Evolutionary conservation across 169 alveolate species (phyloP), one percentile per base, ranked within the genome.

Genomic region (Plasmodium falciparum): DNA sequence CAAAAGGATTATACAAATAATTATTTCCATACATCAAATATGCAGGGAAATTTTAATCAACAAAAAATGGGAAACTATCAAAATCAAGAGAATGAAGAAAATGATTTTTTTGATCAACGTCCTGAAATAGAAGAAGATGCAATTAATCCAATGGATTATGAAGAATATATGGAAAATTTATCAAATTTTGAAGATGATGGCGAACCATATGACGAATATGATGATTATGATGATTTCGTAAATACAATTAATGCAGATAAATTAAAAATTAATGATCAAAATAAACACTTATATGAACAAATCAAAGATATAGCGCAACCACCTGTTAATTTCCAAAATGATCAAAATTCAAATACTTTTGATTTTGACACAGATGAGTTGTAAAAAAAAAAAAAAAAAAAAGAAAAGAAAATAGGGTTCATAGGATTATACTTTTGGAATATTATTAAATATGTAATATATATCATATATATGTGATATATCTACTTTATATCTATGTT

Each of bases 191-290:
- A 75, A 2, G 75, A 66, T 1, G 88, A 54, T 17, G 88, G 62
- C 0, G 56, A 52, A 20, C 33, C 33, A 22, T 56, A 73, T 24
- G 92, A 86, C 2, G 88, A 72, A 7, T 50, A 86, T 47, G 56
- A 71, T 54, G 88, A 85, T 20, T 50, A 85, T 85, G 86, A 85
- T 13, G 70, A 86, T 52, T 72, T 39, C 26, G 9, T 70, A 24
- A 50, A 72, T 3, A 59, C 45, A 15, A 61, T 72, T 47, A 45
- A 29, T 9, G 17, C 50, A 47, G n/a, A 47, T 1, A 61, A 61
- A 63, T 56, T 5, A 11, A 11, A 9, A 20, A 47, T 66, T 22
- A n/a, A 69, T 6, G 74, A 17, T 52, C 29, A 50, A 45, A 4
- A 7, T 29, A 15, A 74, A 15, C 67, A 58, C 20, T 58, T 8